Percentiles rank a stretch among this genome's conserved stretches.
These are phyloP conservation scores for Ascochyta lentis DNA, from an alignment of 2,329 filamentous ascomycete genomes.

Conservation along the genomic window DNA sequence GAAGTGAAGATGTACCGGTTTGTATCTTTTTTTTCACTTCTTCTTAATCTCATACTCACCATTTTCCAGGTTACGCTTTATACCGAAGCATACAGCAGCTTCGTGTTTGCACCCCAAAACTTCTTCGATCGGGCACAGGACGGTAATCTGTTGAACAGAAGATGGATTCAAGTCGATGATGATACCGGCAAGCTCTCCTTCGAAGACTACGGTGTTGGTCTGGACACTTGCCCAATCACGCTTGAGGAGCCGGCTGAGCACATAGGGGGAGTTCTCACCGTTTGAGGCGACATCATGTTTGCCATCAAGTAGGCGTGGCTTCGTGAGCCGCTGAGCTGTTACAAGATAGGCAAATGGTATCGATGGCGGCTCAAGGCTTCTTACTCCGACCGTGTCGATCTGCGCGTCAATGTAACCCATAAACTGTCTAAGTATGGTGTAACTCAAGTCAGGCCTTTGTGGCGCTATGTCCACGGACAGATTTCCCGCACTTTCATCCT, in stretches of 20 bases:
- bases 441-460: neutral
- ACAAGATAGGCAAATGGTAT: neutral
- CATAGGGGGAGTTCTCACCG: conserved; percentile 11
- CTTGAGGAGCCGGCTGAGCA: conserved; percentile 23
- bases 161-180: conserved; percentile 26
- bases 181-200: conserved; percentile 20
- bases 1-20: conserved; percentile 15
- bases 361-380: neutral
- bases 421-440: conserved; percentile 1
- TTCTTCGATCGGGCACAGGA: conserved; percentile 33
- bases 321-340: too few relatives aligned
- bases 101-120: conserved; percentile 31
- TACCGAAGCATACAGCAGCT: conserved; percentile 30
- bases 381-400: neutral
- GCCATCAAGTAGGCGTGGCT: too few relatives aligned
- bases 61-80: conserved; percentile 21
- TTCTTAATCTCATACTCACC: neutral
- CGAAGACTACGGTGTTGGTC: conserved; percentile 24
- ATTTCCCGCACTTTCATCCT: neutral
- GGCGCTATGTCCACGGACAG: neutral
- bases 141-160: conserved; percentile 27
- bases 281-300: neutral
- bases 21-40: neutral
- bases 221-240: conserved; percentile 20
- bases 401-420: neutral